A percentile compares a stretch with the other conserved stretches of the same genome.
Conservation (phyloP, 108 stramenopile genomes). For the Skeletonema costatum region DNA sequence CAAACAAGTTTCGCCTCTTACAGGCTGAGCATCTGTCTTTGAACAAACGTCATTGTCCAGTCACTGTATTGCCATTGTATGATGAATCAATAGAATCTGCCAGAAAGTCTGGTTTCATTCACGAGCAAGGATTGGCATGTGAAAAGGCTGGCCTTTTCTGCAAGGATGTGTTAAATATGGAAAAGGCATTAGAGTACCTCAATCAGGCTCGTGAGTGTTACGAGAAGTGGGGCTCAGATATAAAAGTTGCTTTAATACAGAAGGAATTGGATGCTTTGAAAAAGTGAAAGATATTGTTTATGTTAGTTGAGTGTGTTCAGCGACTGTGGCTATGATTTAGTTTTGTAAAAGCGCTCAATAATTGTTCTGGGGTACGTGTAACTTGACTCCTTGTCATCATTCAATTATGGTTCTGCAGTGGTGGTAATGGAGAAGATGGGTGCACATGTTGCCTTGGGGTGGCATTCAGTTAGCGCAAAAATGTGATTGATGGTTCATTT, state of each 20-base stretch:
- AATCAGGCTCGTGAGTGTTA: background rate
- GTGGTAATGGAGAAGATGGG: too few relatives aligned
- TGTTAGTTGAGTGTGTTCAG: too few relatives aligned
- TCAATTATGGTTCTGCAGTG: too few relatives aligned
- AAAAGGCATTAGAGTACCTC: background rate
- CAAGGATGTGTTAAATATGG: background rate
- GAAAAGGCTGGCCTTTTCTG: background rate
- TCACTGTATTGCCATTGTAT: constrained; percentile 4
- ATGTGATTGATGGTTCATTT: too few relatives aligned
- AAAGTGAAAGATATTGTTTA: too few relatives aligned
- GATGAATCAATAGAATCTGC: constrained; percentile 9
- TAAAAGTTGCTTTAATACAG: background rate
- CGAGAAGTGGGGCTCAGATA: background rate
- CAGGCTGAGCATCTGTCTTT: constrained; percentile 18
- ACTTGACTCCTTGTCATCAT: too few relatives aligned
- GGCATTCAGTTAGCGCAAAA: too few relatives aligned
- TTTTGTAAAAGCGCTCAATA: too few relatives aligned
- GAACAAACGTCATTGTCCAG: background rate
- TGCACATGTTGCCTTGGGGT: too few relatives aligned
- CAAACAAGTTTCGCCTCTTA: constrained; percentile 8
- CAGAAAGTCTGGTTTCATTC: background rate
- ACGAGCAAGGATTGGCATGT: background rate
- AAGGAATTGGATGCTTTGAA: background rate
- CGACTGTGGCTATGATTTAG: too few relatives aligned
- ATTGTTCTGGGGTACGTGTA: too few relatives aligned